Percentiles rank a stretch among this genome's conserved stretches.
Conservation (phyloP, 1,284 basidiomycete genomes). For the Sanghuangporus sanghuang region DNA sequence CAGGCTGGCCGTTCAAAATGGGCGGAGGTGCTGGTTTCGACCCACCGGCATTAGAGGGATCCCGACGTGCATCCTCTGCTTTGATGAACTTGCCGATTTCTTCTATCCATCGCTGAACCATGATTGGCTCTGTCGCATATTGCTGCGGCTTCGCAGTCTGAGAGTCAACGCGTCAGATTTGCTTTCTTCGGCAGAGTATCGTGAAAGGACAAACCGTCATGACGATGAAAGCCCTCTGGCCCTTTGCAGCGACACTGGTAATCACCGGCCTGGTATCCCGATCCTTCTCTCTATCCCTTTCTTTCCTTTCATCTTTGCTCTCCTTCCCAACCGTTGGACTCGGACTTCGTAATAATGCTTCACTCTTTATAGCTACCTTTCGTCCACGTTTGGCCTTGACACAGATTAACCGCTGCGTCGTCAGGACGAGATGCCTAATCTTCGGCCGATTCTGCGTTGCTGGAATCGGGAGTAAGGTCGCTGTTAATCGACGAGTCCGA, state of each 20-base stretch:
- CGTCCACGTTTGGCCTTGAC: constrained; percentile 43
- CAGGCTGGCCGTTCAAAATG: neutral
- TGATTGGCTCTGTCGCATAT: constrained; percentile 39
- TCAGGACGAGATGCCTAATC: constrained; percentile 51
- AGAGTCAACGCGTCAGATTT: neutral
- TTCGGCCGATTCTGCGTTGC: constrained; percentile 48
- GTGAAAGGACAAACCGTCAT: constrained; percentile 41
- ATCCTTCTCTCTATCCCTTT: constrained; percentile 35
- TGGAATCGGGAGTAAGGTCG: constrained; percentile 47
- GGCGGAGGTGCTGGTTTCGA: neutral
- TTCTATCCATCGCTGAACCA: constrained; percentile 45
- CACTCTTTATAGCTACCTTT: constrained; percentile 40
- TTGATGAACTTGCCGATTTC: constrained; percentile 29
- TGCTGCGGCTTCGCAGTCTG: constrained; percentile 51
- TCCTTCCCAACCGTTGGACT: constrained; percentile 25
- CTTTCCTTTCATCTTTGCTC: constrained; percentile 7
- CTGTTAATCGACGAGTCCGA: constrained; percentile 54
- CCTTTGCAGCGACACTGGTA: constrained; percentile 45
- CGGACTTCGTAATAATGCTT: constrained; percentile 37
- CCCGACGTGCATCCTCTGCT: neutral
- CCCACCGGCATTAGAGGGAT: neutral
- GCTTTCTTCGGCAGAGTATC: constrained; percentile 5
- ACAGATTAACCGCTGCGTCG: constrained; percentile 52
- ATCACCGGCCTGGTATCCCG: constrained; percentile 37
- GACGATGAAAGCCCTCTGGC: constrained; percentile 57